A percentile compares a stretch with the other conserved stretches of the same genome.
phyloP scores from a whole-genome alignment of 768 basidiomycete genomes.

The Xerocomus brunneocitrinus region DNA sequence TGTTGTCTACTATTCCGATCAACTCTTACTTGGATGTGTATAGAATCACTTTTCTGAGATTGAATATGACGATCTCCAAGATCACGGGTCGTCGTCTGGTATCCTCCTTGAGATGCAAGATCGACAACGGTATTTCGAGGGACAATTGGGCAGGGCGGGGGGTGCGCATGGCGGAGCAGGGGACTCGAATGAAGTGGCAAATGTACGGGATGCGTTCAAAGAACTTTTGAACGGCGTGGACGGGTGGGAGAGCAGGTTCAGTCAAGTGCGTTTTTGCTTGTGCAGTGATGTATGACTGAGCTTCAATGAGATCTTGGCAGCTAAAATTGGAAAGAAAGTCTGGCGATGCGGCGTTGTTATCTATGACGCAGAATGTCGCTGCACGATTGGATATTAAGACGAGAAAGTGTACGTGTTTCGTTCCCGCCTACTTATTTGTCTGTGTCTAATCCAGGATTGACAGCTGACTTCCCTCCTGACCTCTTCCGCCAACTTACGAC shows the following conservation, averaged over 20 bases:
- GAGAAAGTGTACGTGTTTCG: conserved; percentile 50
- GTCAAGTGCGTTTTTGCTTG: conserved; percentile 41
- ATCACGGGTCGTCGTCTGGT: conserved; percentile 57
- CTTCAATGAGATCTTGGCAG: conserved; percentile 29
- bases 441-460: background rate
- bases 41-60: conserved; percentile 52
- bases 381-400: conserved; percentile 63
- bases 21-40: background rate
- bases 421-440: background rate
- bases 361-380: conserved; percentile 81
- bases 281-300: no score
- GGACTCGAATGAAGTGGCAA: conserved; percentile 31
- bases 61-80: conserved; percentile 81
- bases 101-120: conserved; percentile 87
- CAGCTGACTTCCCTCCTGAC: conserved; percentile 77
- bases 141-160: conserved; percentile 39
- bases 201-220: conserved; percentile 44
- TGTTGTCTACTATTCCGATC: background rate
- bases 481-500: conserved; percentile 81
- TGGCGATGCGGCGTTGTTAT: conserved; percentile 59
- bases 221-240: conserved; percentile 45
- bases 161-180: background rate
- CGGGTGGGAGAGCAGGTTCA: conserved; percentile 55
- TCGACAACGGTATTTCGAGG: conserved; percentile 78
- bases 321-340: conserved; percentile 65